Conservation (phyloP, 2,329 filamentous ascomycete genomes). For the Trichoderma asperellum region DNA sequence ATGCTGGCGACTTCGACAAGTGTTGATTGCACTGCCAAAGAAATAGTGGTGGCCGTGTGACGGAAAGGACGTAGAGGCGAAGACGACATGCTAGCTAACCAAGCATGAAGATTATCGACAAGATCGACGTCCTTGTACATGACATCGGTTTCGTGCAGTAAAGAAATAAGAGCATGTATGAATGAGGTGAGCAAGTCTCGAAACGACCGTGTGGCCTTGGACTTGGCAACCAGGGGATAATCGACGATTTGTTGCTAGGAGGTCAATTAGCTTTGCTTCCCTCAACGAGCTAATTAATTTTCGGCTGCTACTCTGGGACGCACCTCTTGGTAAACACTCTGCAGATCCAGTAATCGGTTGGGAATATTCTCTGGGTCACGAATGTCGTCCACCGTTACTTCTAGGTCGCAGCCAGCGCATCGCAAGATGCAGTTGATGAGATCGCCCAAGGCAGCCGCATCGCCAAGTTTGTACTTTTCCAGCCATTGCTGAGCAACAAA, state of each 20-base stretch:
- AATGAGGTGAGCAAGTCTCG: constrained; percentile 77
- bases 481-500: constrained; percentile 65
- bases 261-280: constrained; percentile 36
- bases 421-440: constrained; percentile 69
- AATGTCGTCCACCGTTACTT: constrained; percentile 81
- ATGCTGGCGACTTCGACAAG: constrained; percentile 74
- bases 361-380: constrained; percentile 86
- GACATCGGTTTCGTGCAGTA: constrained; percentile 79
- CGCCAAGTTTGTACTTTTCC: constrained; percentile 58
- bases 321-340: constrained; percentile 82
- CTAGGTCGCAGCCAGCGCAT: constrained; percentile 78
- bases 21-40: constrained; percentile 76
- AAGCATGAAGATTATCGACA: constrained; percentile 86
- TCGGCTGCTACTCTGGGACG: neutral
- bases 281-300: neutral
- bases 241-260: constrained; percentile 75
- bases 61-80: constrained; percentile 86
- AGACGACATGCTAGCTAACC: constrained; percentile 90
- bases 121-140: constrained; percentile 78
- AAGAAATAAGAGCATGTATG: constrained; percentile 74
- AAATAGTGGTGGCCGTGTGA: constrained; percentile 88
- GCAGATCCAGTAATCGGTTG: constrained; percentile 78
- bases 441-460: constrained; percentile 60
- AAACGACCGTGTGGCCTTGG: constrained; percentile 76
- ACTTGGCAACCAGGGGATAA: constrained; percentile 86